Evolutionary conservation across 1,139 yeast species (phyloP).

Genomic region (Hemisphaericaspora subhashii): DNA sequence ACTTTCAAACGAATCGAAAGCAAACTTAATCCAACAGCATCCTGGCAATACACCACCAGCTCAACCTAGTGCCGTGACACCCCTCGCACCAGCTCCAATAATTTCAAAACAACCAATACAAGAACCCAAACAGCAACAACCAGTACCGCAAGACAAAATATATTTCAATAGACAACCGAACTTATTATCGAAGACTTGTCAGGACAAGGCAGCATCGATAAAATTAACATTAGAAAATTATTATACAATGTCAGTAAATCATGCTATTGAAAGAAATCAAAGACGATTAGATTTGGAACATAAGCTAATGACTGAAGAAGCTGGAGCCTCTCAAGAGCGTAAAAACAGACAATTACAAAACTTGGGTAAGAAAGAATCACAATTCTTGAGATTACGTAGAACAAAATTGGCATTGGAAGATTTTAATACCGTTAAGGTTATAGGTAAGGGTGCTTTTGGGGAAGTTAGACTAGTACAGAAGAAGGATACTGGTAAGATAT

Average conservation of each 20-base stretch:
- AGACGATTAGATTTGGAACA: constrained; percentile 74
- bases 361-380: constrained; percentile 75
- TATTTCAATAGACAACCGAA: constrained; percentile 88
- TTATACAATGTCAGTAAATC: constrained; percentile 74
- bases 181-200: constrained; percentile 59
- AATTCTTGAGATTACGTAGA: constrained; percentile 70
- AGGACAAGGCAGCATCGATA: constrained; percentile 73
- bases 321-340: constrained; percentile 65
- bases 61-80: constrained; percentile 10
- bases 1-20: constrained; percentile 24
- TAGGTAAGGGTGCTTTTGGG: constrained; percentile 87
- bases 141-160: constrained; percentile 32
- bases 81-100: constrained; percentile 4
- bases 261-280: constrained; percentile 80
- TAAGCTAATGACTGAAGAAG: constrained; percentile 61
- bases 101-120: constrained; percentile 8
- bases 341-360: constrained; percentile 70
- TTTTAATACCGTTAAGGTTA: constrained; percentile 75
- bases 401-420: constrained; percentile 74
- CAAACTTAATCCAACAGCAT: constrained; percentile 16
- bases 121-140: constrained; percentile 5
- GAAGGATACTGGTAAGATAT: constrained; percentile 77
- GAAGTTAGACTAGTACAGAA: constrained; percentile 83
- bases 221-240: constrained; percentile 71
- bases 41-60: constrained; percentile 17